These are phyloP conservation scores for Cryptosporidium xiaoi DNA, from an alignment of 169 alveolate species.

Conservation along the genomic window DNA sequence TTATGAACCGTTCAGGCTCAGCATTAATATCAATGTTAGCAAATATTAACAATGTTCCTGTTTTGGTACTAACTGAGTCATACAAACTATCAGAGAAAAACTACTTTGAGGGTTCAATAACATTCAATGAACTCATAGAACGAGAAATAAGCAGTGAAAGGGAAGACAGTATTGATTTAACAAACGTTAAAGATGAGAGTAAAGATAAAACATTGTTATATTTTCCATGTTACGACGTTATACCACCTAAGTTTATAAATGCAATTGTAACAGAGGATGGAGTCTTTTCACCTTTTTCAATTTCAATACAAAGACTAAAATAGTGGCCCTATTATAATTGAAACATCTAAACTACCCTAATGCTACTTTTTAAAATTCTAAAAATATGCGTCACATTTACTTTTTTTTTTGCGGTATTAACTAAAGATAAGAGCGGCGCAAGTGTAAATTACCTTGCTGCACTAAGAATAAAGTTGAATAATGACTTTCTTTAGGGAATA, in stretches of 20 bases:
- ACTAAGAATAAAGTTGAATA: too few species aligned
- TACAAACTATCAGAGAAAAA: conserved; percentile 59
- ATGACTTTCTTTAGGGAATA: too few species aligned
- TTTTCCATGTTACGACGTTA: conserved; percentile 62
- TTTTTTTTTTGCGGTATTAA: too few species aligned
- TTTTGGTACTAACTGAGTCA: conserved; percentile 57
- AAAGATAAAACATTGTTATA: background rate
- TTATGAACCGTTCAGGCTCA: conserved; percentile 69
- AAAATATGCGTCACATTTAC: too few species aligned
- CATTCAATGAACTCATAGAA: conserved; percentile 50
- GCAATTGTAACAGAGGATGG: conserved; percentile 72
- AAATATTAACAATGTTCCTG: conserved; percentile 44
- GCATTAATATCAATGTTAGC: conserved; percentile 63
- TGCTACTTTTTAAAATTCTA: too few species aligned
- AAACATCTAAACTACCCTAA: too few species aligned
- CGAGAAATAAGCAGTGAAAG: background rate
- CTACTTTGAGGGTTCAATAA: conserved; percentile 50
- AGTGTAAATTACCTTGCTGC: too few species aligned
- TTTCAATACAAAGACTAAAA: conserved; percentile 11
- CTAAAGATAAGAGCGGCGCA: too few species aligned
- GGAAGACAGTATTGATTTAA: too few species aligned
- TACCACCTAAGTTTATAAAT: conserved; percentile 54
- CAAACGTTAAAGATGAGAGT: background rate
- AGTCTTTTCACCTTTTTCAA: conserved; percentile 17
- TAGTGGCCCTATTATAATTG: background rate